Conservation (phyloP, 768 basidiomycete species). For the Hericium alpestre region DNA sequence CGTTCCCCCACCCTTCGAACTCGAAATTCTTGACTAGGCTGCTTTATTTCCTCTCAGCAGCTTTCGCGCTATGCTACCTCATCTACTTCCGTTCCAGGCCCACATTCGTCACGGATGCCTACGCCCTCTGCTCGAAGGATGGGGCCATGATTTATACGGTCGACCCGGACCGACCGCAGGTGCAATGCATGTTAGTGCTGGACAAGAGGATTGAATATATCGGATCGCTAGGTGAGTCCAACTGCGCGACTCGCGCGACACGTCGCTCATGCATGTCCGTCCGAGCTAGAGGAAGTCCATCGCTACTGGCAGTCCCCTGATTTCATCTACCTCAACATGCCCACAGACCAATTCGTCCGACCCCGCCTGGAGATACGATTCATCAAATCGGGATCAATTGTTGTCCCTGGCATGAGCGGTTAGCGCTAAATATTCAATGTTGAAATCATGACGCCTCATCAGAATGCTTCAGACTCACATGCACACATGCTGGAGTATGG, state of each 20-base stretch:
- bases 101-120: slow-evolving; percentile 22
- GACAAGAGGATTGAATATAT: slow-evolving; percentile 38
- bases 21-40: slow-evolving; percentile 1
- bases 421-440: slow-evolving; percentile 15
- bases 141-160: slow-evolving; percentile 54
- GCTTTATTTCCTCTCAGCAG: slow-evolving; percentile 12
- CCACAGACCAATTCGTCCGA: slow-evolving; percentile 13
- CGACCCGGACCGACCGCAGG: slow-evolving; percentile 38
- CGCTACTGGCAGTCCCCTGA: slow-evolving; percentile 26
- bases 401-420: slow-evolving; percentile 70
- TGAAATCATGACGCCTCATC: slow-evolving; percentile 8
- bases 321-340: slow-evolving; percentile 12
- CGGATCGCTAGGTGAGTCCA: slow-evolving; percentile 44
- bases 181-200: slow-evolving; percentile 56
- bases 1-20: not conserved
- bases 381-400: slow-evolving; percentile 44
- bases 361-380: slow-evolving; percentile 32
- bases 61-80: slow-evolving; percentile 14
- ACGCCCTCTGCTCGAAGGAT: slow-evolving; percentile 53
- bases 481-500: slow-evolving; percentile 75
- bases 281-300: slow-evolving; percentile 30
- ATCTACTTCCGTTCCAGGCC: slow-evolving; percentile 3
- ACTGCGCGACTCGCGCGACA: not conserved
- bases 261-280: slow-evolving; percentile 1
- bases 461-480: slow-evolving; percentile 50